Evolutionary conservation across 2,329 filamentous ascomycete genomes (phyloP).

Genomic region (Alternaria dauci): DNA sequence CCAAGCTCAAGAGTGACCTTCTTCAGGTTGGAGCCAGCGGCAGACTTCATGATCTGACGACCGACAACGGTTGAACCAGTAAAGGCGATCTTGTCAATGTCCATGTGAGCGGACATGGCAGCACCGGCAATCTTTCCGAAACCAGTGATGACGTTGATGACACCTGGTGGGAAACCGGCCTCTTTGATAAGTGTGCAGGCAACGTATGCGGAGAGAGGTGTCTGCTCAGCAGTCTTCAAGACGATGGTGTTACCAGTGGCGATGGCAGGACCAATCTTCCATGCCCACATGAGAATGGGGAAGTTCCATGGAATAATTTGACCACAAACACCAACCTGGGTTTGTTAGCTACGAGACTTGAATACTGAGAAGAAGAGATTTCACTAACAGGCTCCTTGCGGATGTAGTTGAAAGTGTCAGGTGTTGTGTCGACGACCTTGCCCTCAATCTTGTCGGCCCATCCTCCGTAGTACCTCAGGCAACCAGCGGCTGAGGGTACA

Average conservation of each 20-base stretch:
- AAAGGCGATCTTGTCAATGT: conserved; percentile 84
- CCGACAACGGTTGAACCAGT: conserved; percentile 79
- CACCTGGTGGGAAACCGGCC: conserved; percentile 80
- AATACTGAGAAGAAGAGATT: neutral
- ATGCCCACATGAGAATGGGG: conserved; percentile 79
- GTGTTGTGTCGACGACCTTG: conserved; percentile 81
- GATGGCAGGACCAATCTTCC: conserved; percentile 82
- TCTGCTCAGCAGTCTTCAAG: conserved; percentile 80
- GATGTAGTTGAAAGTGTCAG: conserved; percentile 85
- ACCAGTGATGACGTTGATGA: conserved; percentile 79
- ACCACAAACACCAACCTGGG: conserved; percentile 76
- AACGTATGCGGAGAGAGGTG: conserved; percentile 73
- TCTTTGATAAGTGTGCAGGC: conserved; percentile 73
- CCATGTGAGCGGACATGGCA: conserved; percentile 78
- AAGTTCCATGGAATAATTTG: conserved; percentile 94
- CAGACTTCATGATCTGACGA: conserved; percentile 81
- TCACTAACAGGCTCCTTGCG: conserved; percentile 73
- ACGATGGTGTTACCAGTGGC: conserved; percentile 76
- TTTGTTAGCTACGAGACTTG: conserved; percentile 25
- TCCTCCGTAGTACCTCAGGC: conserved; percentile 85
- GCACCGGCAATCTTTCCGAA: conserved; percentile 82
- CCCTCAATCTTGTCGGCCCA: conserved; percentile 93
- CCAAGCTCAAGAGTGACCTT: conserved; percentile 83
- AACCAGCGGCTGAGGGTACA: conserved; percentile 71
- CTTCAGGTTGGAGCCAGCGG: conserved; percentile 79